Base-by-base conservation (phyloP, 805 yeast species). In the Wilhelminamyces savonicus region DNA sequence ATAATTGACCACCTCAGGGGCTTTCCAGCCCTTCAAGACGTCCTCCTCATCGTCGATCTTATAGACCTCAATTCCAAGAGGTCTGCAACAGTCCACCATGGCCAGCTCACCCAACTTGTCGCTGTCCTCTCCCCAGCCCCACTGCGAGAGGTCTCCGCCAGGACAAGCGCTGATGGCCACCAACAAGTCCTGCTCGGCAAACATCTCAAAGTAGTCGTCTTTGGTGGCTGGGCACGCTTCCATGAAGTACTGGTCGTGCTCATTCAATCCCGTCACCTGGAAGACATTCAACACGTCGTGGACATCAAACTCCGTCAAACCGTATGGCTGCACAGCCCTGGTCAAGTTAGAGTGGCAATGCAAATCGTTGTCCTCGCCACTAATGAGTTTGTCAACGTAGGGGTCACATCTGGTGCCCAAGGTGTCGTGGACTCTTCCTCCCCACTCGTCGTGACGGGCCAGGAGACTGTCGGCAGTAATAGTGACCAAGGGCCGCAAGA, bases 381-480 rank as follows among this genome's bases (percentile, higher is more conserved):
- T 70, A 30, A 78, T 57, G 37, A 77, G 51, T 40, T 71, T 73
- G 45, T 77, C 83, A 10, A 76, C 81, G 41, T 77, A 77, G 2
- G 83, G 83, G 41, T 78, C 83, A 46, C 83, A 77, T 37, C 84
- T 59, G 2, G 83, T 78, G 20, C 83, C 83, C 48, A 77, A 55
- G 21, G 79, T 62, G 45, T 78, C 85, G 45, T 78, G 82, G 27
- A 74, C 69, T 34, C 78, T 57, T 30, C 81, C 81, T 32, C 81
- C 80, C 74, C 76, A 70, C 46, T 74, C 78, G 39, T 76, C 78
- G 39, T 71, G 71, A 37, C 79, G 66, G 21, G 73, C 69, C 23
- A 54, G 52, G 41, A 77, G 56, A 0, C 80, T 66, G 43, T 78
- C 83, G 11, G 66, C 78, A 15, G 78, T 74, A 37, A 78, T 75